These are phyloP conservation scores for Talaromyces proteolyticus DNA, from an alignment of 495 filamentous ascomycete species.

Conservation along the genomic window DNA sequence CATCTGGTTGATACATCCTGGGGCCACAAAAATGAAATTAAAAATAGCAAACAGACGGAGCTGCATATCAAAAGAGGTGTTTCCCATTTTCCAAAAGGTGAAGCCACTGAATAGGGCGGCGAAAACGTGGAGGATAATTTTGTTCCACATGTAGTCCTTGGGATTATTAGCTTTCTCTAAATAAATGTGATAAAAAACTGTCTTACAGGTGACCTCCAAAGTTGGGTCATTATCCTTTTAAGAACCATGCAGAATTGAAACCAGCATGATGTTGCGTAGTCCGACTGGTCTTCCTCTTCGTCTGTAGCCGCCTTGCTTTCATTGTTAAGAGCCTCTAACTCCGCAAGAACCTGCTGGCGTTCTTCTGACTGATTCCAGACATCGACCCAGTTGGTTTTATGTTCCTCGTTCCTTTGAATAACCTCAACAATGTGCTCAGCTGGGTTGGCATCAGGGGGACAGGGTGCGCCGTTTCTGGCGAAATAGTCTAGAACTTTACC, in stretches of 20 bases:
- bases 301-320: slow-evolving; percentile 24
- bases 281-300: slow-evolving; percentile 39
- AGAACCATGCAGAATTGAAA: slow-evolving; percentile 45
- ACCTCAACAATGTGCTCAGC: slow-evolving; percentile 93
- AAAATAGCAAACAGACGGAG: slow-evolving; percentile 56
- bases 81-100: slow-evolving; percentile 39
- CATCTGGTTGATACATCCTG: slow-evolving; percentile 84
- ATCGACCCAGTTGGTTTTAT: slow-evolving; percentile 39
- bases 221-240: slow-evolving; percentile 70
- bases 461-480: slow-evolving; percentile 60
- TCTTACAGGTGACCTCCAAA: slow-evolving; percentile 80
- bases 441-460: slow-evolving; percentile 67
- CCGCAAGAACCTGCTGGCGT: slow-evolving; percentile 49
- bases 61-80: slow-evolving; percentile 32
- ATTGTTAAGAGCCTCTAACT: slow-evolving; percentile 59
- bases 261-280: slow-evolving; percentile 35
- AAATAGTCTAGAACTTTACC: slow-evolving; percentile 64
- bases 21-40: slow-evolving; percentile 63
- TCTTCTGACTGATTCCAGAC: slow-evolving; percentile 50
- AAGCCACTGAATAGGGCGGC: slow-evolving; percentile 36
- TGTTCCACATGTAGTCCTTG: slow-evolving; percentile 40
- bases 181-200: slow-evolving; percentile 46
- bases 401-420: slow-evolving; percentile 41
- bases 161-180: slow-evolving; percentile 4
- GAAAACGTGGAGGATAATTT: slow-evolving; percentile 35